Conservation (phyloP, 768 basidiomycete species). For the Mycena pura region DNA sequence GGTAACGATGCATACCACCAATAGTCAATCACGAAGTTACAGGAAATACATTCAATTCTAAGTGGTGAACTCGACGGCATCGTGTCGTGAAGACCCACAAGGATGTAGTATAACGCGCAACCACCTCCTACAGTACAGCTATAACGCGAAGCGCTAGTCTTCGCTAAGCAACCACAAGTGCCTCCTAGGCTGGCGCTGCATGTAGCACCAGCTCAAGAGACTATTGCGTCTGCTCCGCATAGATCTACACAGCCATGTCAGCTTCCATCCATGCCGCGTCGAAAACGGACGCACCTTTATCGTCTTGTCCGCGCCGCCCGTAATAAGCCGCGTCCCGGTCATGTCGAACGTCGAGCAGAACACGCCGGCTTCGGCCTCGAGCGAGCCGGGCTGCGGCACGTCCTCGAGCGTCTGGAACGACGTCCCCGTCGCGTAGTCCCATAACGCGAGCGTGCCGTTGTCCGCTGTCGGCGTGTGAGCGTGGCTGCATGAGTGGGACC, state of each 20-base stretch:
- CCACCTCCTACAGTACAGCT: no score
- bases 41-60: no score
- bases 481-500: no score
- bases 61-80: no score
- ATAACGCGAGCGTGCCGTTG: slow-evolving; percentile 89
- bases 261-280: no score
- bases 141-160: no score
- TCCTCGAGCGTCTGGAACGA: slow-evolving; percentile 96
- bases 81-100: no score
- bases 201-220: background rate
- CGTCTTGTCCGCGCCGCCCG: slow-evolving; percentile 98
- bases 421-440: slow-evolving; percentile 95
- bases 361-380: slow-evolving; percentile 96
- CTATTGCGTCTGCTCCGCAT: slow-evolving; percentile 74
- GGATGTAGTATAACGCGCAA: no score
- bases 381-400: slow-evolving; percentile 94
- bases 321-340: slow-evolving; percentile 93
- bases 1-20: no score
- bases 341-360: slow-evolving; percentile 98
- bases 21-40: no score
- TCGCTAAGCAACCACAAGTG: no score
- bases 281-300: slow-evolving; percentile 80
- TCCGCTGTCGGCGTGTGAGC: slow-evolving; percentile 63
- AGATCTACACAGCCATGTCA: slow-evolving; percentile 48
- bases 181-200: no score